Conservation (phyloP, 2,329 filamentous ascomycete species). For the Podosphaera fusca region DNA sequence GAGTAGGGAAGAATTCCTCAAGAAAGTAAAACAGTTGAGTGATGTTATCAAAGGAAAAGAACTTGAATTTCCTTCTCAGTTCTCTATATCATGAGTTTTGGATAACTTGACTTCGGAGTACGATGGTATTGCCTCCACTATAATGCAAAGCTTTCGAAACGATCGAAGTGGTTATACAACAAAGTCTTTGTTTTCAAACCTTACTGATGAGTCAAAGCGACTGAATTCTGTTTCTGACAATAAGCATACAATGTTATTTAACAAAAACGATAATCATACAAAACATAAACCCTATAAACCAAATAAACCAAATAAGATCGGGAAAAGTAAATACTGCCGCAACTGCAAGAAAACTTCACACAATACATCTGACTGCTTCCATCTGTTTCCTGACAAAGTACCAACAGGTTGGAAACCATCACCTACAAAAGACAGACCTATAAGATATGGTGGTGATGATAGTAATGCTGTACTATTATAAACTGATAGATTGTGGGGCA, state of each 20-base stretch:
- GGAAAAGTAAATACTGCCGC: not conserved
- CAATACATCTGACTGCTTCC: not conserved
- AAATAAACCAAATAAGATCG: not conserved
- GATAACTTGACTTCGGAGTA: not conserved
- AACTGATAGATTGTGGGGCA: no score
- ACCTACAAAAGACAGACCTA: no score
- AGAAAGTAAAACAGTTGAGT: not conserved
- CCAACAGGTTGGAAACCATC: not conserved
- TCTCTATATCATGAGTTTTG: not conserved
- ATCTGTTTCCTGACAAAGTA: not conserved
- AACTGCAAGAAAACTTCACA: not conserved
- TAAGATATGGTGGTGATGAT: no score
- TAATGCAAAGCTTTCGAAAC: not conserved
- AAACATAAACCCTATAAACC: not conserved
- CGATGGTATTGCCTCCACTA: not conserved
- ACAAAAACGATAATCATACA: not conserved
- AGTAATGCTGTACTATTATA: no score
- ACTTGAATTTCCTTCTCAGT: not conserved
- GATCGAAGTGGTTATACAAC: not conserved
- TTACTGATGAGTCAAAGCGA: not conserved
- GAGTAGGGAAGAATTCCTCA: not conserved
- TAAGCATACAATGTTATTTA: not conserved
- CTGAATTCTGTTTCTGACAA: not conserved
- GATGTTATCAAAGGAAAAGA: not conserved
- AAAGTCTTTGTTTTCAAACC: not conserved